Percentiles rank a stretch among this genome's conserved stretches.
phyloP scores from a whole-genome alignment of 176 grass and related monocot genomes.

The Coix lacrymajobi region DNA sequence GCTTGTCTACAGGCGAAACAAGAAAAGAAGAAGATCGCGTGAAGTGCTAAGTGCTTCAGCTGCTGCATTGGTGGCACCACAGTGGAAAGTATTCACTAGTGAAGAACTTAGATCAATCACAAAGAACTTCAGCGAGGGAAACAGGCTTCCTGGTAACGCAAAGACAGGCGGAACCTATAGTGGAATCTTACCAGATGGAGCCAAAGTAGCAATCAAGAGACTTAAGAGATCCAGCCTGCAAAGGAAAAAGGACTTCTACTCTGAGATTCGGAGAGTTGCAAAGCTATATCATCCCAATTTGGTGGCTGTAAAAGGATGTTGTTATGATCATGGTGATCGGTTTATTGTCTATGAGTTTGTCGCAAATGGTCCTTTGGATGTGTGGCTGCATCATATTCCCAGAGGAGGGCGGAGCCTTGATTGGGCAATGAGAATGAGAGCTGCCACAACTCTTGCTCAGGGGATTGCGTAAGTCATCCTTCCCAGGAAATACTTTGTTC shows the following conservation, averaged over 20 bases:
- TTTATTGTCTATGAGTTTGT: conserved; percentile 98
- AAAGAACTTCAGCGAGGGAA: conserved; percentile 98
- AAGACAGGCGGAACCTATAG: conserved; percentile 95
- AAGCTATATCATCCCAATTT: conserved; percentile 94
- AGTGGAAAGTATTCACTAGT: conserved; percentile 86
- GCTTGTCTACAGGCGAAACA: conserved; percentile 77
- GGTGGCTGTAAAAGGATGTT: conserved; percentile 89
- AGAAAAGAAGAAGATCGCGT: conserved; percentile 82
- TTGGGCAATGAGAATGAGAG: conserved; percentile 94
- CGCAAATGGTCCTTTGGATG: conserved; percentile 91
- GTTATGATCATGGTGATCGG: conserved; percentile 91
- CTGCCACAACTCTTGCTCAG: conserved; percentile 96
- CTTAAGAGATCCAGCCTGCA: conserved; percentile 89
- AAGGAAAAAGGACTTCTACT: conserved; percentile 98
- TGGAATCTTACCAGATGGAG: conserved; percentile 78
- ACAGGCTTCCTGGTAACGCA: conserved; percentile 89
- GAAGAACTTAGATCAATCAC: conserved; percentile 92
- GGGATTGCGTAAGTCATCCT: conserved; percentile 85
- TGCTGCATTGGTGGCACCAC: conserved; percentile 65
- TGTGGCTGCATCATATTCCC: conserved; percentile 91
- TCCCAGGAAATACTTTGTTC: neutral
- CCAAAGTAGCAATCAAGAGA: conserved; percentile 85
- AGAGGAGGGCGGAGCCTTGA: conserved; percentile 88
- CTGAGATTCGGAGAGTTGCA: conserved; percentile 87
- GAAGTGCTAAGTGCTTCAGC: conserved; percentile 61